These are phyloP conservation scores for Physaria fendleri DNA, from an alignment of 345 rosid genomes.

Conservation along the genomic window DNA sequence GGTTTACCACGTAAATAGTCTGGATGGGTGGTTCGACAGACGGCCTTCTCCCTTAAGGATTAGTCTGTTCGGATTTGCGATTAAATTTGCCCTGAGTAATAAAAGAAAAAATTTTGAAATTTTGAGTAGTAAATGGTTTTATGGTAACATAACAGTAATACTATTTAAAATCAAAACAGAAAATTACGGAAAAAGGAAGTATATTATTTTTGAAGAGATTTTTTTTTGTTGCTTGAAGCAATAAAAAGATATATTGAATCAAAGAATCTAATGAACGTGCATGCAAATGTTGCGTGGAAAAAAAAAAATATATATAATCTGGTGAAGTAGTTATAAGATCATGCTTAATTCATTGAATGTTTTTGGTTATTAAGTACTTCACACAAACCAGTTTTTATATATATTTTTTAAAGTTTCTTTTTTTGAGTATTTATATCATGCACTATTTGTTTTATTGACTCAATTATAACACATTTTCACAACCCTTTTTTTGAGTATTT, in stretches of 20 bases:
- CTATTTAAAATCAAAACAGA: too few relatives aligned
- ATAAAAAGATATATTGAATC: not conserved
- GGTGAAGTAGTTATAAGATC: constrained; percentile 24
- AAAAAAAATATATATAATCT: constrained; percentile 19
- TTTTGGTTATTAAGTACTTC: constrained; percentile 11
- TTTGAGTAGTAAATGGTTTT: too few relatives aligned
- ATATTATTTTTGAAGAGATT: not conserved
- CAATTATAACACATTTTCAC: too few relatives aligned
- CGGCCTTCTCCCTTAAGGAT: too few relatives aligned
- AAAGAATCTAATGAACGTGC: constrained; percentile 30
- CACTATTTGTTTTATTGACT: constrained; percentile 26
- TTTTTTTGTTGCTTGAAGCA: not conserved
- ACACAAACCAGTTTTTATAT: constrained; percentile 3
- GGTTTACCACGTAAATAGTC: too few relatives aligned
- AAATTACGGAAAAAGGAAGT: too few relatives aligned
- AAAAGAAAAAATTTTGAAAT: too few relatives aligned
- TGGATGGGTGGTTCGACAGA: too few relatives aligned
- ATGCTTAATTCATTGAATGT: constrained; percentile 26
- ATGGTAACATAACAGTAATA: too few relatives aligned
- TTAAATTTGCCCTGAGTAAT: too few relatives aligned
- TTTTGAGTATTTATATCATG: constrained; percentile 16
- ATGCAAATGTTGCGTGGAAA: constrained; percentile 30
- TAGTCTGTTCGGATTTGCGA: too few relatives aligned
- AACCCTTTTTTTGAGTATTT: not conserved
- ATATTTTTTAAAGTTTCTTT: not conserved